A percentile compares a stretch with the other conserved stretches of the same genome.
These are phyloP conservation scores for Phytophthora capsici DNA, from an alignment of 352 stramenopile genomes.

Conservation along the genomic window DNA sequence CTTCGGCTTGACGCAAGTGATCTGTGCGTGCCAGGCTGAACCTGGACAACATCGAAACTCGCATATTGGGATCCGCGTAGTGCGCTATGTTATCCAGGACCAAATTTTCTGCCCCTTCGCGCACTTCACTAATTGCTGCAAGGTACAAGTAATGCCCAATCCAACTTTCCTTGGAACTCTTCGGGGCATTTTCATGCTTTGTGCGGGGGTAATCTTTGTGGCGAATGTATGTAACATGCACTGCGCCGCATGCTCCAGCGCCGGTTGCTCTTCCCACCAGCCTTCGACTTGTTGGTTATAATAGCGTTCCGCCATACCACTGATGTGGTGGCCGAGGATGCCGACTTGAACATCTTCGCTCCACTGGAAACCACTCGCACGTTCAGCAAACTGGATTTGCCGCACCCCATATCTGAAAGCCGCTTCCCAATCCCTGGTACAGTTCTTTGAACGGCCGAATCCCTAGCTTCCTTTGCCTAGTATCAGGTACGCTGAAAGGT, in stretches of 20 bases:
- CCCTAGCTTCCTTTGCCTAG: conserved; percentile 10
- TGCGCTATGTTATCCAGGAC: conserved; percentile 33
- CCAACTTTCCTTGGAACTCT: conserved; percentile 10
- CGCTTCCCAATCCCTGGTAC: conserved; percentile 9
- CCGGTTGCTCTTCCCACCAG: conserved; percentile 11
- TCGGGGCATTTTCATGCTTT: conserved; percentile 16
- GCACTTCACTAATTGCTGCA: conserved; percentile 17
- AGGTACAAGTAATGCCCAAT: conserved; percentile 26
- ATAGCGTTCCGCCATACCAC: conserved; percentile 10
- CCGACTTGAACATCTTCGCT: conserved; percentile 9
- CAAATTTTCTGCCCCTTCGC: conserved; percentile 4
- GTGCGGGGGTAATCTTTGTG: conserved; percentile 17
- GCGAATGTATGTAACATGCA: conserved; percentile 13
- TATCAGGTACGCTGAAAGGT: conserved; percentile 8
- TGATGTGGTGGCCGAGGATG: conserved; percentile 3
- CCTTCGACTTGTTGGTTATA: conserved; percentile 20
- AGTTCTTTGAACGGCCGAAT: conserved; percentile 23
- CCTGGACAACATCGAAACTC: conserved; percentile 16
- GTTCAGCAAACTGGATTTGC: conserved; percentile 2
- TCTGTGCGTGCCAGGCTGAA: conserved; percentile 10
- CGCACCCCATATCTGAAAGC: conserved; percentile 6
- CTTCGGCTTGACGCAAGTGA: conserved; percentile 24
- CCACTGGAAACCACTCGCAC: neutral
- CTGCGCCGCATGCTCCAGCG: conserved; percentile 18
- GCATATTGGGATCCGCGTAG: conserved; percentile 8